A percentile compares a stretch with the other conserved stretches of the same genome.
phyloP scores from a whole-genome alignment of 495 filamentous ascomycete species.

The Staphylotrichum tortipilum region DNA sequence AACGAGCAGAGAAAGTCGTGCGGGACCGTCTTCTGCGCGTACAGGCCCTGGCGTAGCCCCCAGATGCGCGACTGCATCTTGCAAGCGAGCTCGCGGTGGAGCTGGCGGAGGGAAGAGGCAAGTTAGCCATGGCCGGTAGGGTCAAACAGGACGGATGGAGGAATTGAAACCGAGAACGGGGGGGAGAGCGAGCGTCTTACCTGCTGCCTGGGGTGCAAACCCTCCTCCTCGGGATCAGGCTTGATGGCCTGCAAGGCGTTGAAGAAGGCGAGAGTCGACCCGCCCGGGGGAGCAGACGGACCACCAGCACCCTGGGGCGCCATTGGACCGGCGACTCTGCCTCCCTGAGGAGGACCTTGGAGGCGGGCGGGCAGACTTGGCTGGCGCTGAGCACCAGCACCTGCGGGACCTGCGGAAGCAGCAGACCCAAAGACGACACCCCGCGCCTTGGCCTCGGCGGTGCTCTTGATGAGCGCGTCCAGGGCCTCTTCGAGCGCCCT shows the following conservation, averaged over 20 bases:
- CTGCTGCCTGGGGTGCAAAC: not conserved
- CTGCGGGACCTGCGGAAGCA: not conserved
- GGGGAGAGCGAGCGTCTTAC: not conserved
- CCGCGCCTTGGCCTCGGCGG: too few species aligned
- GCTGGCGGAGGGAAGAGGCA: not conserved
- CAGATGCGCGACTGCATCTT: constrained; percentile 9
- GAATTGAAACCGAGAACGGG: not conserved
- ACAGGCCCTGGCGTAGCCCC: constrained; percentile 12
- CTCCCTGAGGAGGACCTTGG: too few species aligned
- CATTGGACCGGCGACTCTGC: not conserved
- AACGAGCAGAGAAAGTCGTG: constrained; percentile 1
- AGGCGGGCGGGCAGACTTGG: not conserved
- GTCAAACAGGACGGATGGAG: not conserved
- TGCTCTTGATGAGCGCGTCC: too few species aligned
- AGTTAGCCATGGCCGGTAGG: not conserved
- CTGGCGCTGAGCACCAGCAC: not conserved
- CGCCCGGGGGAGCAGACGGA: not conserved
- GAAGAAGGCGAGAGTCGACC: constrained; percentile 1
- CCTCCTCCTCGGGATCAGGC: not conserved
- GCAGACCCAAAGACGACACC: not conserved
- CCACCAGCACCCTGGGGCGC: too few species aligned
- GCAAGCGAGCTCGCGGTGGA: constrained; percentile 1
- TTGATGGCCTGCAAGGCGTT: constrained; percentile 2
- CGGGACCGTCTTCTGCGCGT: not conserved
- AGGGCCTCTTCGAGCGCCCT: too few species aligned